Evolutionary conservation across 208 protist genomes (phyloP), one percentile per base, ranked within the genome.

Genomic region (Crithidia sp.): DNA sequence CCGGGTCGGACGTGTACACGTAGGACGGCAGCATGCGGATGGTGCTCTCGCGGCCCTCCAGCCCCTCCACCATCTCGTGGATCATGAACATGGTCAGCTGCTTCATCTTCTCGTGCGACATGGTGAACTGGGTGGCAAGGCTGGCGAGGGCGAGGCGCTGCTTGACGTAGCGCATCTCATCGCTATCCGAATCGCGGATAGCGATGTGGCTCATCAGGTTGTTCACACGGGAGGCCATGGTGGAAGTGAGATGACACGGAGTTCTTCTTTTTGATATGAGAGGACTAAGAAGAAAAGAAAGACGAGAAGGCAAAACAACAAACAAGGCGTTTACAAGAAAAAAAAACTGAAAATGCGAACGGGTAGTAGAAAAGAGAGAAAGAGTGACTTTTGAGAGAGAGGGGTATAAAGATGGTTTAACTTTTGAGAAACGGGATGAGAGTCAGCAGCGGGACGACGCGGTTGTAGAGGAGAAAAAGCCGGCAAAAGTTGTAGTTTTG

Each of bases 1-100:
- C 68, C 19, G 86, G 79, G 63, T 91, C 66, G 62, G 74, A 80
- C 61, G 86, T 90, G 80, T 90, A 94, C 58, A 96, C 85, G 70
- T 87, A 96, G 13, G 87, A 91, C 44, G 92, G 92, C 60, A 96
- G 88, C 92, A 96, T 96, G 62, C 83, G 84, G 43, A 96, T 55
- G 36, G 87, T 93, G 80, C 85, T 90, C 59, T 77, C 68, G 62
- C 86, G 81, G 55, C 87, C 90, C 79, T 94, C 83, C 3, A 95
- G 81, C 37, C 91, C 91, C 76, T 90, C 82, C 45, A 92, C 68
- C 91, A 95, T 95, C 81, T 94, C 91, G 75, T 89, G 76, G 59
- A 94, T 77, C 84, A 95, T 92, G 81, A 88, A 89, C 71, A 91
- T 59, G 47, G 81, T 76, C 16, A 93, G 75, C 82, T 93, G 74